Base-by-base conservation (phyloP, 768 basidiomycete species). In the Hygrocybe coccinea region DNA sequence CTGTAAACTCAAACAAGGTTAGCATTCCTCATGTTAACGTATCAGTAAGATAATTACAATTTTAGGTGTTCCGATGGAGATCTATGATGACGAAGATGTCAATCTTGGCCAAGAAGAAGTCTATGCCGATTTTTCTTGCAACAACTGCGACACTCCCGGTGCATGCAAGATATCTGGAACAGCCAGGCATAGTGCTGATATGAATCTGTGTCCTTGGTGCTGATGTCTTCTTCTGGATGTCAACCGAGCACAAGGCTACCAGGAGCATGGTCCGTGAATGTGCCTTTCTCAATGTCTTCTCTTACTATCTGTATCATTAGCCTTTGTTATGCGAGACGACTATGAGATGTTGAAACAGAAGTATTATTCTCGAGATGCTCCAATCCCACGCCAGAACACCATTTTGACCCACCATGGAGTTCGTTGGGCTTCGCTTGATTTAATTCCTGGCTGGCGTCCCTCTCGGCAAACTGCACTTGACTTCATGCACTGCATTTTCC, bases 401-500 rank as follows among this genome's bases (percentile, higher is more conserved):
- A 66, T 71, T 39, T 55, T 68, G 1, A 41, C 54, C n/a, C 58
- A 64, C 41, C 39, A 59, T 39, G 66, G 68, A 22, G 54, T 64
- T 25, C 54, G 61, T 11, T 68, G 58, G 57, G 57, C 65, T 15
- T 47, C 56, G 4, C 52, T 71, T n/a, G 65, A 71, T 38, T 11
- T 55, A 5, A 56, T 71, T 41, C 58, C 67, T 5, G 60, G 62
- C 19, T 72, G 70, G 70, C 53, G 55, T 3, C 71, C 69, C 2
- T 47, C 56, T 2, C 47, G 39, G 9, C 52, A 64, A 50, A 63
- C 64, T 0, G 57, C 61, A 1, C 58, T 70, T 1, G 68, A 71
- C 52, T 68, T 71, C 55, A 69, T 70, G 68, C 70, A 69, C 51
- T 63, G 63, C 38, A 48, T 69, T 5, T 69, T 64, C 54, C 59